A percentile compares a stretch with the other conserved stretches of the same genome.
phyloP scores from a whole-genome alignment of 2,329 filamentous ascomycete species.

The Alternaria sp. region DNA sequence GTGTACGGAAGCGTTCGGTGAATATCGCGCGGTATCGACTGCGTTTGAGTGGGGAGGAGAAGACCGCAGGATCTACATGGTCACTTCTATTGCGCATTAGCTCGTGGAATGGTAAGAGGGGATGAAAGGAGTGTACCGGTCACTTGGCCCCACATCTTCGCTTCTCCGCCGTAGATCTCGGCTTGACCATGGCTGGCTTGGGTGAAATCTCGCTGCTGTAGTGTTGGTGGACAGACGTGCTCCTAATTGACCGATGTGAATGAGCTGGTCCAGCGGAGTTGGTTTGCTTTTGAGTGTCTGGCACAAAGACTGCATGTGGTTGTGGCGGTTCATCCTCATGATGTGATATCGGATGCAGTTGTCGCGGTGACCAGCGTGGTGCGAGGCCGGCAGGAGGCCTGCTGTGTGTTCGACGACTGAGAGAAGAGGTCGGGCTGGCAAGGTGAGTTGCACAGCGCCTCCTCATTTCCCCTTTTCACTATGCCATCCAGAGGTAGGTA shows the following conservation, averaged over 20 bases:
- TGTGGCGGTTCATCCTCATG: background rate
- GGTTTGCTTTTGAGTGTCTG: background rate
- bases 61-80: background rate
- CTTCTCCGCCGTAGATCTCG: background rate
- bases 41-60: background rate
- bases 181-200: background rate
- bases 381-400: background rate
- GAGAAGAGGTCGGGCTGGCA: background rate
- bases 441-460: background rate
- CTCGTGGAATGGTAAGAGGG: background rate
- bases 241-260: background rate
- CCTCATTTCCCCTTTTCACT: background rate
- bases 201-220: background rate
- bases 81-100: background rate
- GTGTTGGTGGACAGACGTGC: background rate
- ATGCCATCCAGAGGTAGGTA: background rate
- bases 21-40: background rate
- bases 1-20: background rate
- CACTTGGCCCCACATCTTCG: background rate
- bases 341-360: background rate
- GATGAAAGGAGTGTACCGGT: background rate
- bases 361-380: background rate
- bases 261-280: background rate
- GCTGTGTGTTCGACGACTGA: background rate
- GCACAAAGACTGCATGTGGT: background rate